phyloP scores from a whole-genome alignment of 345 rosid species.

The Capsella bursapastoris region DNA sequence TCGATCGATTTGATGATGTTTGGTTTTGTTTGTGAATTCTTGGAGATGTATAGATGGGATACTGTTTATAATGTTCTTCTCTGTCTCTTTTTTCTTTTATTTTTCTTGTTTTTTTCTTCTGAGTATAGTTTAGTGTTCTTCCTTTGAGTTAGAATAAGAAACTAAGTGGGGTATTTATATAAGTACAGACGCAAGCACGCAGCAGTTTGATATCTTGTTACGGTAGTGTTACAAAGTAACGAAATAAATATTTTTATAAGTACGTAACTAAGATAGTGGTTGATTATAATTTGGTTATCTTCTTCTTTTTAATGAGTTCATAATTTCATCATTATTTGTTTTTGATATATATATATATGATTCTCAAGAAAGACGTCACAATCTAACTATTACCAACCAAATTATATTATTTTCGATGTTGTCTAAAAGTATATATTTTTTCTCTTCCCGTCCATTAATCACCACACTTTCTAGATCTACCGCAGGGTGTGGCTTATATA shows the following conservation, averaged over 20 bases:
- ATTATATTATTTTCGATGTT: conserved; percentile 16
- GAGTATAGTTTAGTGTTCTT: conserved; percentile 4
- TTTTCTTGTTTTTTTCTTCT: background rate
- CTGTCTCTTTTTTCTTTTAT: background rate
- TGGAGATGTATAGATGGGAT: background rate
- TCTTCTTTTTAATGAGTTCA: no score
- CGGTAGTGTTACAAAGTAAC: conserved; percentile 5
- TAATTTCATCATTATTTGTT: no score
- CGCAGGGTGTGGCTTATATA: background rate
- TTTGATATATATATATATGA: no score
- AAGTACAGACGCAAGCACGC: conserved; percentile 27
- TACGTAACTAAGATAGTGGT: background rate
- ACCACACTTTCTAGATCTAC: conserved; percentile 2
- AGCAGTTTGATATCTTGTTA: background rate
- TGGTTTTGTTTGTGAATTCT: background rate
- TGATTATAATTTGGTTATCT: no score
- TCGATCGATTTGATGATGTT: conserved; percentile 17
- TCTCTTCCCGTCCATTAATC: conserved; percentile 24
- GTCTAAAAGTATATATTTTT: background rate
- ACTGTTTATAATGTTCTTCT: conserved; percentile 8
- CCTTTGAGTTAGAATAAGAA: conserved; percentile 20
- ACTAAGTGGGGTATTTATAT: conserved; percentile 33
- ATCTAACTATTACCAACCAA: conserved; percentile 30
- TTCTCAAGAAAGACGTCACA: background rate
- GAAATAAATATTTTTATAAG: conserved; percentile 16